Evolutionary conservation across 345 rosid species (phyloP), one percentile per base, ranked within the genome.

Genomic region (Excoecaria cochinchinensis): DNA sequence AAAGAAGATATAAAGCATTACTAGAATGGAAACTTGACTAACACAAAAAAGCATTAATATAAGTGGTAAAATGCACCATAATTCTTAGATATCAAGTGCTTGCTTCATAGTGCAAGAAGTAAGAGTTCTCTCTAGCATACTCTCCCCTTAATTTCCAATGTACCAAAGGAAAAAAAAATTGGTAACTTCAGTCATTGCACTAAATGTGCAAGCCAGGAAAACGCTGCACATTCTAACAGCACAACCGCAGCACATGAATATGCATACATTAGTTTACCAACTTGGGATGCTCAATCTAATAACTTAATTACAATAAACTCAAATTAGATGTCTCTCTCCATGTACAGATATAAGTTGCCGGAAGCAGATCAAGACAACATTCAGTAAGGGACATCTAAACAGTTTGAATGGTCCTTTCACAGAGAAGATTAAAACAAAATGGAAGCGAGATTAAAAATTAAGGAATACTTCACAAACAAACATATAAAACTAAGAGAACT

Each of bases 1-100:
- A 85, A 71, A 75, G 10, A 64, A 67, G 61, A 60, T 42, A 60
- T 16, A n/a, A 19, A 56, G 57, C 24, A 78, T 73, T 50, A 64
- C 11, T 12, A 72, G 68, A 48, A 72, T 50, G 55, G 59, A 71
- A 71, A 48, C 40, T 39, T 52, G 56, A 38, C 44, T 1, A 21
- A 74, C 38, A 63, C 67, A n/a, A 51, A 50, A 14, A 21, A 44
- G 19, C 21, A 52, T 4, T 14, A 21, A 50, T 51, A 68, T 11
- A 69, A 68, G 5, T 11, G 50, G 25, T 42, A 40, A 65, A 42
- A 64, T 40, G 13, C 50, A 19, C 69, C 25, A 40, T 65, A 8
- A 24, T 31, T 44, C 25, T 10, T 38, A 44, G 25, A 16, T 65
- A 65, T 17, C n/a, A 42, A 10, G 48, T 44, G 5, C 15, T 19